These are phyloP conservation scores for Wickerhamomyces sp. DNA, from an alignment of 1,139 yeast genomes.

Conservation along the genomic window DNA sequence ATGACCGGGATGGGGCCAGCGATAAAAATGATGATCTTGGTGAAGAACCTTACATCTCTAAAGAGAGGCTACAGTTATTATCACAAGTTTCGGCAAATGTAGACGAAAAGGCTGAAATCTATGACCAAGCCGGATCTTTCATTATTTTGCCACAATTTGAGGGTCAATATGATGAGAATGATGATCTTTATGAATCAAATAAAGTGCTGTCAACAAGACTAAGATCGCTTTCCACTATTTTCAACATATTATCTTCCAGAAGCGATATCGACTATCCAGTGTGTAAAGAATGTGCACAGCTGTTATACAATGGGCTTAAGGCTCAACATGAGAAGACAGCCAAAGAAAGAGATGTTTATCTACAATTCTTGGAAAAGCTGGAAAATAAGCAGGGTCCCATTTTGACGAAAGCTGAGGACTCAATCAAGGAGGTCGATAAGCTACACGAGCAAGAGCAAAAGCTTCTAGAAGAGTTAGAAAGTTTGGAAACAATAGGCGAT, in stretches of 20 bases:
- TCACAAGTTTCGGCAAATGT: slow-evolving; percentile 17
- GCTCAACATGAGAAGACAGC: slow-evolving; percentile 69
- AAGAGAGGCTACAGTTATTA: slow-evolving; percentile 31
- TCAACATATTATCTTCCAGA: slow-evolving; percentile 60
- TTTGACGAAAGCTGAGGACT: slow-evolving; percentile 30
- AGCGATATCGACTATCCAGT: slow-evolving; percentile 86
- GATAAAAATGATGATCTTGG: slow-evolving; percentile 12
- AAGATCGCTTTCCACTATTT: slow-evolving; percentile 52
- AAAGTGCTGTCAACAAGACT: slow-evolving; percentile 37
- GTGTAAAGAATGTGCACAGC: slow-evolving; percentile 78
- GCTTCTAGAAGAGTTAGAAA: slow-evolving; percentile 37
- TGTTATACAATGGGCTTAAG: slow-evolving; percentile 63
- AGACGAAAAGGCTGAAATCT: slow-evolving; percentile 11
- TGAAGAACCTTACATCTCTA: slow-evolving; percentile 26
- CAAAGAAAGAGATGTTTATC: slow-evolving; percentile 75
- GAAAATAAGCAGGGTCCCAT: slow-evolving; percentile 47
- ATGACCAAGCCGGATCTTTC: slow-evolving; percentile 24
- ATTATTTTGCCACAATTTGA: slow-evolving; percentile 26
- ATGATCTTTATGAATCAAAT: slow-evolving; percentile 17
- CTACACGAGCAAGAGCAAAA: slow-evolving; percentile 35
- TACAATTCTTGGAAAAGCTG: slow-evolving; percentile 65
- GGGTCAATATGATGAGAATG: slow-evolving; percentile 18
- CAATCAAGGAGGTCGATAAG: slow-evolving; percentile 28
- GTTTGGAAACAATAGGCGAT: slow-evolving; percentile 39
- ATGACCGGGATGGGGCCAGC: slow-evolving; percentile 19